Conservation (phyloP, 768 basidiomycete genomes). For the Russula foetens region DNA sequence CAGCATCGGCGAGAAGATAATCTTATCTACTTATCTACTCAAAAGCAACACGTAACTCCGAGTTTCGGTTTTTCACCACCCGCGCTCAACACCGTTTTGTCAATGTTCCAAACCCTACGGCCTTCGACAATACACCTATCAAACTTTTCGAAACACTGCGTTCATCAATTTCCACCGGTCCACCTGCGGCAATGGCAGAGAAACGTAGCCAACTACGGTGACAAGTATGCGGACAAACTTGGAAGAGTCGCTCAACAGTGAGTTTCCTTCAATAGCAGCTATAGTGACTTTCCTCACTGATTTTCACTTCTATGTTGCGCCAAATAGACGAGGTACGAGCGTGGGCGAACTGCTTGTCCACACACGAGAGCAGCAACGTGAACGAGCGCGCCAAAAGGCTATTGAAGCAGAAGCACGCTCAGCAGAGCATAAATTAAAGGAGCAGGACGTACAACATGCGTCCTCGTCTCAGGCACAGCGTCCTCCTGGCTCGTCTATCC, state of each 20-base stretch:
- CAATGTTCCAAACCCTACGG: slow-evolving; percentile 3
- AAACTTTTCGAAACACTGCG: neutral
- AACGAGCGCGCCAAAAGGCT: slow-evolving; percentile 5
- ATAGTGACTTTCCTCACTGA: slow-evolving; percentile 2
- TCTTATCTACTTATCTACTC: slow-evolving; percentile 12
- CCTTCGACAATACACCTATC: neutral
- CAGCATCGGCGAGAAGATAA: neutral
- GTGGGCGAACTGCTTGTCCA: slow-evolving; percentile 12
- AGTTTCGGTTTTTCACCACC: neutral
- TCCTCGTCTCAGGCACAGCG: slow-evolving; percentile 4
- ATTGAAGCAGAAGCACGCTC: slow-evolving; percentile 17
- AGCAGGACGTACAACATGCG: slow-evolving; percentile 7
- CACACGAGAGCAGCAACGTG: slow-evolving; percentile 6
- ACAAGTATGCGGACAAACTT: slow-evolving; percentile 66
- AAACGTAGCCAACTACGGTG: slow-evolving; percentile 27
- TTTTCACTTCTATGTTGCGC: neutral
- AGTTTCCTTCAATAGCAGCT: slow-evolving; percentile 25
- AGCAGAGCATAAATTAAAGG: neutral
- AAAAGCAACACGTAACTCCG: too few relatives aligned
- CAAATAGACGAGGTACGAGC: slow-evolving; percentile 6
- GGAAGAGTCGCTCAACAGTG: slow-evolving; percentile 57
- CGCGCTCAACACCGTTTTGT: neutral
- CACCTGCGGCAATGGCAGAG: neutral
- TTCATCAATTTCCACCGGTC: neutral
- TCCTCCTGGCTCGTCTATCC: slow-evolving; percentile 20